Evolutionary conservation across 352 stramenopile genomes (phyloP), one percentile per base, ranked within the genome.

Genomic region (Pythium scleroteichum): DNA sequence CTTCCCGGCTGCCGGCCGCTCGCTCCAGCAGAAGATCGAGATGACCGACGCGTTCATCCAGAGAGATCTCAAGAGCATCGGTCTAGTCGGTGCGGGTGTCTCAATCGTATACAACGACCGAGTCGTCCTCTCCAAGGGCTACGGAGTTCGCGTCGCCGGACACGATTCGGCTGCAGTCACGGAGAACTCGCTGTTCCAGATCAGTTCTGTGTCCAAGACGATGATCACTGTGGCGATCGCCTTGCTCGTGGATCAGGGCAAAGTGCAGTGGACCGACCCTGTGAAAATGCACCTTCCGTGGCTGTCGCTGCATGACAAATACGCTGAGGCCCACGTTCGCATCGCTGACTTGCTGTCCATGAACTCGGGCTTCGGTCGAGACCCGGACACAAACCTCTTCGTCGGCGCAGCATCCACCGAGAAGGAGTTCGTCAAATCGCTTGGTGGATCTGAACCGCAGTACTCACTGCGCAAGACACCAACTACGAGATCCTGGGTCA

Each of bases 401-500:
- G 74, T 80, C 42, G 76, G 72, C 2, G 17, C 68, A 6, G 82
- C 79, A 19, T 24, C 20, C 5, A 75, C 80, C 0, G 76, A 87
- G 32, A 38, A 49, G n/a, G 66, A 78, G 35, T 72, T 73, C 0
- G 46, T 80, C 0, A 75, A 69, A 13, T 64, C 57, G 3, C 67
- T 88, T 6, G 54, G 45, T 2, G 64, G 76, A 53, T 65, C 79
- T 2, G 64, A 76, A 40, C 78, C 78, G 1, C 45, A 68, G 23
- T 73, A 82, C 50, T 64, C 69, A 3, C 66, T 88, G 20, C 76
- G 78, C 20, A 68, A 71, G 19, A 73, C 69, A 12, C 79, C 83
- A 87, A 88, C 61, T 89, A 83, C 52, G 77, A 70, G 2, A 79
- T 88, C 45, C 62, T 89, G n/a, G 81, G 81, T 0, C 68, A 87